These are phyloP conservation scores for Malus orientalis DNA, from an alignment of 306 rosid species.

Conservation along the genomic window DNA sequence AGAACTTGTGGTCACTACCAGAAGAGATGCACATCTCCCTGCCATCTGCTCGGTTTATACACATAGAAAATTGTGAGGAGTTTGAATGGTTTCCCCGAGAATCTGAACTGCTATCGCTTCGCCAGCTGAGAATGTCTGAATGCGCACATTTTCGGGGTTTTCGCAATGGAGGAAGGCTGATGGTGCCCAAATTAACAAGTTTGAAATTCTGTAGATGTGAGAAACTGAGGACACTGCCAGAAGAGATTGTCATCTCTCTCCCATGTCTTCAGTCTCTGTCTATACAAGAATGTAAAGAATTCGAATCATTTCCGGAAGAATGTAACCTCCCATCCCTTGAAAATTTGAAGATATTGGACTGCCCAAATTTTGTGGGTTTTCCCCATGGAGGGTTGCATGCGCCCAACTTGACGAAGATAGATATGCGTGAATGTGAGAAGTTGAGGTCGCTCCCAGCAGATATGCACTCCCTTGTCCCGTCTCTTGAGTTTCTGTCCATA, in stretches of 20 bases:
- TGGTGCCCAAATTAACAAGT: neutral
- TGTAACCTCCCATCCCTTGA: neutral
- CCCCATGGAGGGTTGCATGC: neutral
- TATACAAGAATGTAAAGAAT: neutral
- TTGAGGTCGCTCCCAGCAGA: neutral
- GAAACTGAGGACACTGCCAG: neutral
- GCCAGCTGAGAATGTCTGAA: fast-evolving
- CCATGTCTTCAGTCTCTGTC: neutral
- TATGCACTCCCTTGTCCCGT: neutral
- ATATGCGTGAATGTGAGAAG: neutral
- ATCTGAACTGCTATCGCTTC: neutral
- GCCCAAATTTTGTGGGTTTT: neutral
- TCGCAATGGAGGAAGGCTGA: neutral
- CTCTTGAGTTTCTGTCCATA: neutral
- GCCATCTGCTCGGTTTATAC: neutral
- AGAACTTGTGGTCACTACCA: neutral
- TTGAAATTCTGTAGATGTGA: neutral
- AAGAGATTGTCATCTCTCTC: neutral
- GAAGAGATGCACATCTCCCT: neutral
- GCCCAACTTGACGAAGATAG: neutral
- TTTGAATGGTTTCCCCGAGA: neutral
- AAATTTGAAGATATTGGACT: neutral
- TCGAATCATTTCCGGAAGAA: neutral
- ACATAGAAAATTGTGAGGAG: neutral
- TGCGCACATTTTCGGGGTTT: neutral